Evolutionary conservation across 345 rosid genomes (phyloP).

Genomic region (Heritiera fomes): DNA sequence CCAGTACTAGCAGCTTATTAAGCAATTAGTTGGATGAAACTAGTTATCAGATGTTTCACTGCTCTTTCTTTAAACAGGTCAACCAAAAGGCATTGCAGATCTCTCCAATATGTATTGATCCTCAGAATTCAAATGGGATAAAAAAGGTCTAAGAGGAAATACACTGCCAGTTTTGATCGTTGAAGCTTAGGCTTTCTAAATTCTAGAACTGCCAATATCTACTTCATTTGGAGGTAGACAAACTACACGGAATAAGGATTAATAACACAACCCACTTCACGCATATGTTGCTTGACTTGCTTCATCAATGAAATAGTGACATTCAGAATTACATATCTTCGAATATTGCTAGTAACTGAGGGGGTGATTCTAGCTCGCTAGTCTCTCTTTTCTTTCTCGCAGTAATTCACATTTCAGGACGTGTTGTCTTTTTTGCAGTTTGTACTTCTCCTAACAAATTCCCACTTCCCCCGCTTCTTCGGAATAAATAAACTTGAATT

Average conservation of each 20-base stretch:
- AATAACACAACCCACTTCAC: neutral
- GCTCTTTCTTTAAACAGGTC: neutral
- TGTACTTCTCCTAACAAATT: neutral
- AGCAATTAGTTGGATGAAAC: neutral
- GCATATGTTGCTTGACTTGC: conserved; percentile 10
- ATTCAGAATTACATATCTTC: neutral
- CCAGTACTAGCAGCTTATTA: neutral
- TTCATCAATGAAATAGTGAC: neutral
- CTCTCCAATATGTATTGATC: neutral
- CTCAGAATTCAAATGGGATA: neutral
- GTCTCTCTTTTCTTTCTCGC: neutral
- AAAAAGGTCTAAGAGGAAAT: neutral
- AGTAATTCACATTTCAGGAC: neutral
- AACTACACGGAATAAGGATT: neutral
- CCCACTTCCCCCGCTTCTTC: neutral
- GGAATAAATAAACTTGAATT: neutral
- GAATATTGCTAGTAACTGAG: neutral
- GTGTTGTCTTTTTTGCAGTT: neutral
- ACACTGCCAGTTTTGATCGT: neutral
- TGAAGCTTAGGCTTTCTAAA: neutral
- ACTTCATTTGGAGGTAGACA: neutral
- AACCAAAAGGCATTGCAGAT: neutral
- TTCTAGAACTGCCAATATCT: neutral
- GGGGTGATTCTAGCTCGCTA: neutral
- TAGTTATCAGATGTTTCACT: neutral